Percentiles rank a stretch among this genome's conserved stretches.
These are phyloP conservation scores for Cutaneotrichosporon dermatis DNA, from an alignment of 1,284 basidiomycete genomes.

Conservation along the genomic window DNA sequence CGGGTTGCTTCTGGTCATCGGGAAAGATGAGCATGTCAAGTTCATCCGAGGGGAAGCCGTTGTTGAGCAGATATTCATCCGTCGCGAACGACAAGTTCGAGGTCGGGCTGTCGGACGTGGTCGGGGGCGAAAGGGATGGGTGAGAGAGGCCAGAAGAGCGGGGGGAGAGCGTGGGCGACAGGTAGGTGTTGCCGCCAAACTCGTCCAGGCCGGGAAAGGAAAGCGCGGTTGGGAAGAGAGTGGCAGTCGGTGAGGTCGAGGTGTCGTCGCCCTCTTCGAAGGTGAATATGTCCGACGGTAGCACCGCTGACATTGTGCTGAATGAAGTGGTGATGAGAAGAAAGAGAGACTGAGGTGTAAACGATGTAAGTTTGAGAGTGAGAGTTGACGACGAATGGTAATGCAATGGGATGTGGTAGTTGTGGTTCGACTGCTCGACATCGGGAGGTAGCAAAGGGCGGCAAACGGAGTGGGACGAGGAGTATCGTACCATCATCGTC, in stretches of 20 bases:
- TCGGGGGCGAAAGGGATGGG: constrained; percentile 29
- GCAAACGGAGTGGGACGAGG: too few species aligned
- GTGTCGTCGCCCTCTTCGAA: constrained; percentile 22
- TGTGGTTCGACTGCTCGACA: too few species aligned
- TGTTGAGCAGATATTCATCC: constrained; percentile 37
- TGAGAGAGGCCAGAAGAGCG: constrained; percentile 17
- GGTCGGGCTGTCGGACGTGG: constrained; percentile 30
- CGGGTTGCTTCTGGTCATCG: constrained; percentile 17
- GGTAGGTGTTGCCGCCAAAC: constrained; percentile 8
- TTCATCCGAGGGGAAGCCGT: constrained; percentile 28
- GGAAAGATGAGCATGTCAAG: constrained; percentile 38
- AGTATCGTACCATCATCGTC: too few species aligned
- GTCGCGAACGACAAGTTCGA: constrained; percentile 32
- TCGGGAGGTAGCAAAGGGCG: too few species aligned
- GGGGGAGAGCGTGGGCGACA: constrained; percentile 10
- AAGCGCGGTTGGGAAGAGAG: constrained; percentile 29
- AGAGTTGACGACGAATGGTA: too few species aligned
- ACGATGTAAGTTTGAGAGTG: background rate
- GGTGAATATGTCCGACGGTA: constrained; percentile 20
- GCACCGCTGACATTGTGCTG: constrained; percentile 15
- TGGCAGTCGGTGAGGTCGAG: constrained; percentile 21
- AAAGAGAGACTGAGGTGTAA: too few species aligned
- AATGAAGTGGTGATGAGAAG: too few species aligned
- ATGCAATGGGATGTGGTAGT: too few species aligned
- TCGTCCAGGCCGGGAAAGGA: constrained; percentile 20